These are phyloP conservation scores for Vitis amurensis DNA, from an alignment of 164 flowering plant genomes.

Conservation along the genomic window DNA sequence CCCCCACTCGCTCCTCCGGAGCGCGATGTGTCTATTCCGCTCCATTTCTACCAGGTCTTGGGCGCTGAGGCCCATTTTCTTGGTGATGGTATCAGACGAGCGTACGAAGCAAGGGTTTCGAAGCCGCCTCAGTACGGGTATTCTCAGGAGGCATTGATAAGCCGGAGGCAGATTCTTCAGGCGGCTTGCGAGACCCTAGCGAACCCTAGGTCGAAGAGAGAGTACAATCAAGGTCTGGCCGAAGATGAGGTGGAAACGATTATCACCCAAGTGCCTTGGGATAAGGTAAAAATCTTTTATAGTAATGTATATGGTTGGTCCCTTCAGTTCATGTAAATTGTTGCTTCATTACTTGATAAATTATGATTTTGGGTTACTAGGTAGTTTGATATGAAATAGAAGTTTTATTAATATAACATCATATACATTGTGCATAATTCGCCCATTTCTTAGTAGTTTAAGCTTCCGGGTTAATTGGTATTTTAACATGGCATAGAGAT, in stretches of 20 bases:
- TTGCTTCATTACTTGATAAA: too few species aligned
- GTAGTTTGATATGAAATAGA: too few species aligned
- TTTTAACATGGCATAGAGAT: too few species aligned
- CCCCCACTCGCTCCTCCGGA: slow-evolving; percentile 43
- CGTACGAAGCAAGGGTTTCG: slow-evolving; percentile 80
- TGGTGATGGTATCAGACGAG: slow-evolving; percentile 80
- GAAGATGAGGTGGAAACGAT: slow-evolving; percentile 61
- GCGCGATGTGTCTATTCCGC: slow-evolving; percentile 66
- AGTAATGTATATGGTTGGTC: too few species aligned
- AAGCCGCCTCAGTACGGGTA: slow-evolving; percentile 85
- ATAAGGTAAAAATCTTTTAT: slow-evolving; percentile 44
- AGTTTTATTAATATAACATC: too few species aligned
- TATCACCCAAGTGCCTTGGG: slow-evolving; percentile 83
- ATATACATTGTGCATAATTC: too few species aligned
- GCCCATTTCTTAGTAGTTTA: too few species aligned
- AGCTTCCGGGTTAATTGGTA: too few species aligned
- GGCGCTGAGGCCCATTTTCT: slow-evolving; percentile 90
- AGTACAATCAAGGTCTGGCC: slow-evolving; percentile 73
- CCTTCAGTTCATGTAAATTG: too few species aligned
- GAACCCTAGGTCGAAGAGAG: slow-evolving; percentile 55
- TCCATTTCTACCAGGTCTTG: slow-evolving; percentile 78
- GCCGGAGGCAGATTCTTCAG: slow-evolving; percentile 79
- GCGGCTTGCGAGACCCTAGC: slow-evolving; percentile 91
- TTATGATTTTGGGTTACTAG: too few species aligned
- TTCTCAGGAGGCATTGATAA: slow-evolving; percentile 70